Base-by-base conservation (phyloP, 73 alveolate genomes). In the Tetrahymena elliotti region DNA sequence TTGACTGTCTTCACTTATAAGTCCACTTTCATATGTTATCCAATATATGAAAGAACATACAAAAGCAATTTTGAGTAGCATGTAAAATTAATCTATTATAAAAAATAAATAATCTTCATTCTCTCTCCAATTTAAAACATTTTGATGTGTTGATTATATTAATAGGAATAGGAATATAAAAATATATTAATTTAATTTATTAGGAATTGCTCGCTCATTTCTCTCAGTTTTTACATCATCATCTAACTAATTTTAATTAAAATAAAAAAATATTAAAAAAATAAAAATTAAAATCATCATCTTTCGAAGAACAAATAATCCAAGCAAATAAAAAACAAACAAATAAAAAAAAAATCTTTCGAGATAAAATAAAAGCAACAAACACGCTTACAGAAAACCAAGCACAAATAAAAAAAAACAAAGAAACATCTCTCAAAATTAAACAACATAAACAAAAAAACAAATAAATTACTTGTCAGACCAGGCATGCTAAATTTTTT, bases 201-300 rank as follows among this genome's bases (percentile, higher is more conserved):
- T 68, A 68, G 88, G 88, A 68, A 68, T 68, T 18, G 88, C 88
- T 68, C 88, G 88, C 88, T 68, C 88, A 68, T 68, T 68, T 68
- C 88, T 68, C 88, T 68, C 88, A 68, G 88, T 68, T 68, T 68
- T 68, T 68, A 68, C 88, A 68, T 68, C 88, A 68, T 68, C 88
- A 68, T 68, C 88, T 68, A 27, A 68, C 11, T 68, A 68, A 68
- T 27, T 27, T 68, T 6, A n/a, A 68, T n/a, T 4, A 68, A 68
- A 68, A 68, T 27, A n/a, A 68, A 27, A 27, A 68, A 68, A 5
- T 22, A 54, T 16, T 1, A 54, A 54, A 54, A 10, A 54, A 6
- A 22, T 13, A 24, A 0, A 68, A 68, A 68, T 47, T 47, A 47
- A 47, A 47, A 47, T 47, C 82, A 47, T 68, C 88, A 68, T 68